A percentile compares a stretch with the other conserved stretches of the same genome.
phyloP scores from a whole-genome alignment of 345 rosid species.

The Brassica cretica region DNA sequence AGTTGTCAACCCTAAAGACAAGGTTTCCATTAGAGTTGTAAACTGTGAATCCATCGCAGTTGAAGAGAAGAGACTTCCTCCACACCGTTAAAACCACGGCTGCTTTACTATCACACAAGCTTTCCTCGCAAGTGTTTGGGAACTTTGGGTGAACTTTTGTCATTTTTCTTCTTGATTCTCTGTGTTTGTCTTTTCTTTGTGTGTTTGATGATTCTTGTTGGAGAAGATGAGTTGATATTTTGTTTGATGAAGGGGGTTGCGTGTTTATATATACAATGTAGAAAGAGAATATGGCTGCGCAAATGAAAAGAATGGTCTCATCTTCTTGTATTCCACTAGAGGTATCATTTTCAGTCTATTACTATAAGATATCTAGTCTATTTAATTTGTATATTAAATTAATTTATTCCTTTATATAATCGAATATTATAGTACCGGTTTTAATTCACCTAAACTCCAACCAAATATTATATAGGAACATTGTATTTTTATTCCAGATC shows the following conservation, averaged over 20 bases:
- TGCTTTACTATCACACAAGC: conserved; percentile 27
- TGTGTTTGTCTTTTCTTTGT: neutral
- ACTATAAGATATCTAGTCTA: conserved; percentile 39
- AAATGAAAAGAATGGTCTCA: conserved; percentile 36
- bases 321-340: conserved; percentile 41
- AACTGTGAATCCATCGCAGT: conserved; percentile 94
- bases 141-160: conserved; percentile 68
- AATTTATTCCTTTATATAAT: conserved; percentile 24
- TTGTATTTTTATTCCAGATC: conserved; percentile 2
- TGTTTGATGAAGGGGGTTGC: neutral
- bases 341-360: conserved; percentile 30
- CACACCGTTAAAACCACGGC: conserved; percentile 69
- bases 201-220: conserved; percentile 22
- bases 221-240: conserved; percentile 29
- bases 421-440: conserved; percentile 27
- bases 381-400: neutral
- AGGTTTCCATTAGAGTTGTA: conserved; percentile 72
- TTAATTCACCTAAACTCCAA: conserved; percentile 32
- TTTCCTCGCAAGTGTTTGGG: conserved; percentile 20
- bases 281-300: conserved; percentile 29
- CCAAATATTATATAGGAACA: conserved; percentile 12
- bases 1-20: conserved; percentile 86
- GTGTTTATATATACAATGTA: conserved; percentile 32
- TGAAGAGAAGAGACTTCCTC: conserved; percentile 91
- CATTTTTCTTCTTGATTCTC: conserved; percentile 45